Evolutionary conservation across 2,329 filamentous ascomycete genomes (phyloP).

Genomic region (Pseudocercospora fijiensis): DNA sequence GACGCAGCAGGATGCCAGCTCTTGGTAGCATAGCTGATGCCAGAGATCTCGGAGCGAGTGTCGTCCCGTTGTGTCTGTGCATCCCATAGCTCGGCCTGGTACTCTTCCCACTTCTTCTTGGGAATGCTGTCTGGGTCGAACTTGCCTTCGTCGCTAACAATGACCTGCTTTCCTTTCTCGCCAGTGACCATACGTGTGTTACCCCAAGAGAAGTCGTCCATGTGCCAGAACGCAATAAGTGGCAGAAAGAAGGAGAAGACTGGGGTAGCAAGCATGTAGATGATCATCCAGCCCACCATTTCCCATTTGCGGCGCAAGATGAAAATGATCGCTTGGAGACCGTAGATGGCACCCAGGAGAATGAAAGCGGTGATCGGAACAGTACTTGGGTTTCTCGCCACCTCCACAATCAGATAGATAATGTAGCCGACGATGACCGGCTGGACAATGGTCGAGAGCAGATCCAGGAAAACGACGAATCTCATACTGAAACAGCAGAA

Average conservation of each 20-base stretch:
- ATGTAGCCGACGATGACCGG: constrained; percentile 90
- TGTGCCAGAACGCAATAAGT: constrained; percentile 96
- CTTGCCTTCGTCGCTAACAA: constrained; percentile 95
- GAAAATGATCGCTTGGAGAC: constrained; percentile 90
- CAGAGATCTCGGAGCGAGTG: constrained; percentile 81
- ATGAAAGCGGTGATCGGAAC: constrained; percentile 86
- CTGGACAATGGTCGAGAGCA: constrained; percentile 87
- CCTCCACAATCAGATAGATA: constrained; percentile 77
- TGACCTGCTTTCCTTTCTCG: constrained; percentile 85
- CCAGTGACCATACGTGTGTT: constrained; percentile 97
- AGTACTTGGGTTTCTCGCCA: constrained; percentile 60
- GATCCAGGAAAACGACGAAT: constrained; percentile 92
- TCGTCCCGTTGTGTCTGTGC: constrained; percentile 82
- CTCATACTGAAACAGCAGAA: constrained; percentile 99
- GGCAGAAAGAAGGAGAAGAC: constrained; percentile 89
- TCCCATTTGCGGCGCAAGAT: constrained; percentile 97
- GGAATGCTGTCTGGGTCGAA: constrained; percentile 92
- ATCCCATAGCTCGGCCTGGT: constrained; percentile 97
- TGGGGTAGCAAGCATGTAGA: constrained; percentile 88
- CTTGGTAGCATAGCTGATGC: constrained; percentile 91
- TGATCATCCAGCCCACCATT: constrained; percentile 99
- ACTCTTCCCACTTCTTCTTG: constrained; percentile 99
- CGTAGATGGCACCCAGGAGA: constrained; percentile 91
- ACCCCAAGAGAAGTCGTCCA: constrained; percentile 99
- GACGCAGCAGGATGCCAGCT: constrained; percentile 57